Percentiles rank a stretch among this genome's conserved stretches.
Evolutionary conservation across 768 basidiomycete genomes (phyloP).

Genomic region (Termitomyces titanicus): DNA sequence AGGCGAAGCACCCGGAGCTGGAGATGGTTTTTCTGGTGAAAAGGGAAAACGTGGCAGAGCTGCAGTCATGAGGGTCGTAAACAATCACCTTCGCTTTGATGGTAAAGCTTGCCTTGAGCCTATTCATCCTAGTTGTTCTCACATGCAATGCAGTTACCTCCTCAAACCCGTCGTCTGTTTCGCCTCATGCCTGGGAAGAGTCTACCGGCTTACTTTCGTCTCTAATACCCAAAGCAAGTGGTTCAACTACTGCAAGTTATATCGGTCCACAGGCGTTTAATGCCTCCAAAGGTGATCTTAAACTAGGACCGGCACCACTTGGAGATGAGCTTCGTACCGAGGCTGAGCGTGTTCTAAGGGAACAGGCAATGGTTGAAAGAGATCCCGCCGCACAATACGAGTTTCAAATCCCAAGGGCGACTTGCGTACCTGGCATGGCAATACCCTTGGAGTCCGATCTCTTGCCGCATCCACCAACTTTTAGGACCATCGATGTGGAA

Average conservation of each 20-base stretch:
- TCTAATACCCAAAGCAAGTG: conserved; percentile 62
- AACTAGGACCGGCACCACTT: conserved; percentile 80
- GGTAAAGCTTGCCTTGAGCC: conserved; percentile 44
- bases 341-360: conserved; percentile 73
- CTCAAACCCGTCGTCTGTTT: conserved; percentile 60
- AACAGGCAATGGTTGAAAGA: conserved; percentile 75
- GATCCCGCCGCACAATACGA: conserved; percentile 69
- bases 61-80: conserved; percentile 90
- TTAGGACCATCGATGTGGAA: conserved; percentile 84
- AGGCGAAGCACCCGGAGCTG: conserved; percentile 77
- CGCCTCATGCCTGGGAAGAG: conserved; percentile 75
- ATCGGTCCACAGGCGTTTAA: conserved; percentile 76
- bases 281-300: conserved; percentile 68
- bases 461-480: conserved; percentile 75
- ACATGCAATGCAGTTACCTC: conserved; percentile 55
- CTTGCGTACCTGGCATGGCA: conserved; percentile 48
- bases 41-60: conserved; percentile 83
- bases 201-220: conserved; percentile 81
- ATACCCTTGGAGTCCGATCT: conserved; percentile 71
- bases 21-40: conserved; percentile 78
- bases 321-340: conserved; percentile 79
- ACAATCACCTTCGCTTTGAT: conserved; percentile 88
- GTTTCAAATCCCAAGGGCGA: conserved; percentile 47
- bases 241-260: conserved; percentile 38
- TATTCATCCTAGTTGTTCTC: conserved; percentile 12